A percentile compares a stretch with the other conserved stretches of the same genome.
Conservation (phyloP, 148 eudicot genomes). For the Silene uniflora region DNA sequence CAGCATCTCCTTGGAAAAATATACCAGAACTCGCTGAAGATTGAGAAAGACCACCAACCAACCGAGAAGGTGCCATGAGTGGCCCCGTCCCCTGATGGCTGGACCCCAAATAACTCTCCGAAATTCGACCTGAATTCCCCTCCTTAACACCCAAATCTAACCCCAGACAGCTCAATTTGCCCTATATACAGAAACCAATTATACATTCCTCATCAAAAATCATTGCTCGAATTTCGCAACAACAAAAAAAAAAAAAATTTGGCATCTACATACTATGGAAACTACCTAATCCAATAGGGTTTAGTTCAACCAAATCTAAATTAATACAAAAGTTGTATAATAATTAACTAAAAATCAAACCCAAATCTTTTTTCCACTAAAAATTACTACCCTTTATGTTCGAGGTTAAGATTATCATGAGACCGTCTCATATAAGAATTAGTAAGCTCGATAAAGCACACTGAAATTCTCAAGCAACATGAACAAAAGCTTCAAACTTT, state of each 20-base stretch:
- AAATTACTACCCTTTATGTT: neutral
- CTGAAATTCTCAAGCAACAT: neutral
- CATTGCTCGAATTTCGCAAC: neutral
- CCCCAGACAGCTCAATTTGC: slow-evolving; percentile 21
- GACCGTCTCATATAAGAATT: neutral
- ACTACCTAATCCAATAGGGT: slow-evolving; percentile 30
- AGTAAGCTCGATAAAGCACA: neutral
- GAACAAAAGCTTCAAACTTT: neutral
- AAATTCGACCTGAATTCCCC: slow-evolving; percentile 35
- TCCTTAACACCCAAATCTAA: slow-evolving; percentile 21
- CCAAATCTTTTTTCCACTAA: neutral
- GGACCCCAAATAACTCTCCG: slow-evolving; percentile 52
- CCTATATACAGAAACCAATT: slow-evolving; percentile 28
- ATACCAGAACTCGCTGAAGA: slow-evolving; percentile 85
- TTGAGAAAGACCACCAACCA: slow-evolving; percentile 67
- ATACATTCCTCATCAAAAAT: slow-evolving; percentile 20
- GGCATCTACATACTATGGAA: slow-evolving; percentile 9
- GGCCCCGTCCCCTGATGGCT: slow-evolving; percentile 47
- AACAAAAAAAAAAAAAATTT: neutral
- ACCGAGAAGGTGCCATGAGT: slow-evolving; percentile 70
- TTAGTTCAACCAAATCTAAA: slow-evolving; percentile 14
- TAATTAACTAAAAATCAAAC: slow-evolving; percentile 1
- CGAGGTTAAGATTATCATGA: neutral
- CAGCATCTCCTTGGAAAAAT: slow-evolving; percentile 77
- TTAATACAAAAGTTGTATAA: neutral